Conservation (phyloP, 129 eudicot genomes). For the Flaveria ramosissima region DNA sequence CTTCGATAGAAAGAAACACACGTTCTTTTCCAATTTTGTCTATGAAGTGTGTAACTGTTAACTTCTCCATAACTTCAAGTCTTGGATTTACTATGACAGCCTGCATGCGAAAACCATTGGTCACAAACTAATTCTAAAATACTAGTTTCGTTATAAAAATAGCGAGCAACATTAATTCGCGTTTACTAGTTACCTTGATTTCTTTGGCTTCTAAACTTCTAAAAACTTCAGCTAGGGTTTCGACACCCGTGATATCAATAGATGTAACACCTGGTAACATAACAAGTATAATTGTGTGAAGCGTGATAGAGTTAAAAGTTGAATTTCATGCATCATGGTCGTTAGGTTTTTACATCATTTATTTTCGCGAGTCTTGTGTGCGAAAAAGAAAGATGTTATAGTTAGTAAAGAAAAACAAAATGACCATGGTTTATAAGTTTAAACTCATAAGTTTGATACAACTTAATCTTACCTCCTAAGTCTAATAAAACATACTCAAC, state of each 20-base stretch:
- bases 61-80: slow-evolving; percentile 79
- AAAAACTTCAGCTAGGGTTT: slow-evolving; percentile 59
- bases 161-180: neutral
- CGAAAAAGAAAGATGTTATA: neutral
- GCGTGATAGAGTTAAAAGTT: neutral
- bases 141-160: neutral
- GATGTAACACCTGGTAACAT: slow-evolving; percentile 64
- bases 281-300: neutral
- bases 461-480: slow-evolving; percentile 67
- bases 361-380: neutral
- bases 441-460: neutral
- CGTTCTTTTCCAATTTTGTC: slow-evolving; percentile 66
- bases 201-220: slow-evolving; percentile 54
- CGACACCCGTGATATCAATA: slow-evolving; percentile 83
- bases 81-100: slow-evolving; percentile 74
- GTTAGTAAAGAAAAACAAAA: neutral
- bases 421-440: neutral
- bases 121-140: neutral
- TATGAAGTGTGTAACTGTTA: slow-evolving; percentile 56
- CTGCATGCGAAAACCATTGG: slow-evolving; percentile 31
- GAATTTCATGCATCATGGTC: neutral
- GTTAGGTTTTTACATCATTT: neutral
- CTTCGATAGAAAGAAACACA: slow-evolving; percentile 69
- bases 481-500: slow-evolving; percentile 71
- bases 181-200: slow-evolving; percentile 52